Base-by-base conservation (phyloP, 192 early-diverging fungal genomes). In the Coemansia sp. region DNA sequence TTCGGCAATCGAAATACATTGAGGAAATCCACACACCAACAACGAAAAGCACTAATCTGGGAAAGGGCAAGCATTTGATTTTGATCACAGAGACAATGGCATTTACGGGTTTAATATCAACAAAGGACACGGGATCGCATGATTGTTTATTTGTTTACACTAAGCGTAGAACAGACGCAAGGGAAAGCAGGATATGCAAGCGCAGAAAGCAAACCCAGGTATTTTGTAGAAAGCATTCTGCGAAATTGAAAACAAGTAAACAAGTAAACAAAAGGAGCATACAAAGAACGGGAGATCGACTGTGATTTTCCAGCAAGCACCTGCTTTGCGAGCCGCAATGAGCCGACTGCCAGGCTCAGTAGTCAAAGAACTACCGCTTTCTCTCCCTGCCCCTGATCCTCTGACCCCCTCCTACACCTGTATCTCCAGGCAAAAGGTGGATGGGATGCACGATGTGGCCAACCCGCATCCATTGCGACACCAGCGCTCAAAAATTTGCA, bases 251-350 rank as follows among this genome's bases (percentile, higher is more conserved):
- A 46, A 20, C 16, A 46, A 46, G 43, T 39, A 39, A 39, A 39
- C 15, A 7, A 39, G 37, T 20, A 16, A 46, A 46, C 43, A 20
- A 18, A 46, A 18, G 18, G 18, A 46, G 16, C 15, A 20, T 20
- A 46, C 48, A 51, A 51, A 51, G 48, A 51, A 8, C 48, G 21
- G n/a, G n/a, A 6, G 48, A 51, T 51, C 48, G 48, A 51, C 48
- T 15, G 48, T 7, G 37, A 39, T 39, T 39, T 39, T 39, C 37
- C 1, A 39, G 37, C 37, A 39, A 15, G 15, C 37, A 15, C 10
- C 37, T 1, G 1, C 37, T 39, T 39, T 39, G 37, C 26, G 48
- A 51, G 40, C 40, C 40, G 40, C 40, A 43, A 43, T 43, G 40
- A 43, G 40, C 40, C 40, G 40, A 43, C n/a, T n/a, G 18, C 35